A percentile compares a stretch with the other conserved stretches of the same genome.
These are phyloP conservation scores for Pelagophyceae sp. DNA, from an alignment of 352 stramenopile species.

Conservation along the genomic window DNA sequence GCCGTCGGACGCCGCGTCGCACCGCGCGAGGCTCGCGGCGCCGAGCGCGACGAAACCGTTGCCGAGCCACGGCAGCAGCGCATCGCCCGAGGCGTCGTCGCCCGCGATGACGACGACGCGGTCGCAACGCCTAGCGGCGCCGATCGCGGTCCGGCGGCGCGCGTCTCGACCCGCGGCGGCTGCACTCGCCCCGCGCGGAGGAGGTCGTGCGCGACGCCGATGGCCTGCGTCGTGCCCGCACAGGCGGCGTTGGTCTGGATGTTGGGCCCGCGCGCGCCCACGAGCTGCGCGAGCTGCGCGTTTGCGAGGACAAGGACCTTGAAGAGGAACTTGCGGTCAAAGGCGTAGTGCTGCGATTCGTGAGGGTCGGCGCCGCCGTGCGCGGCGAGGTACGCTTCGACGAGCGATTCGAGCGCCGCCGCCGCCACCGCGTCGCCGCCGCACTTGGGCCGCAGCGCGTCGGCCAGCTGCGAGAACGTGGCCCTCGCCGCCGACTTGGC, in stretches of 20 bases:
- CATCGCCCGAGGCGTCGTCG: slow-evolving; percentile 75
- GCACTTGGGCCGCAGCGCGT: not conserved
- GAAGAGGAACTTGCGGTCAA: slow-evolving; percentile 95
- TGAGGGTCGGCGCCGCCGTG: not conserved
- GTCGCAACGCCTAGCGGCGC: too few species aligned
- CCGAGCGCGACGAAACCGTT: slow-evolving; percentile 85
- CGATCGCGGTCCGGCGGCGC: too few species aligned
- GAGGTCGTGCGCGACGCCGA: slow-evolving; percentile 87
- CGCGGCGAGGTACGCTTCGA: not conserved
- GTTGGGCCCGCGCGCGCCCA: slow-evolving; percentile 81
- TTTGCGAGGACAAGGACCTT: slow-evolving; percentile 86
- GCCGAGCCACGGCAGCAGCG: slow-evolving; percentile 82
- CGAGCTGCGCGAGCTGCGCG: slow-evolving; percentile 87
- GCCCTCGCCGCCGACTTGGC: slow-evolving; percentile 12
- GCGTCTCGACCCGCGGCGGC: too few species aligned
- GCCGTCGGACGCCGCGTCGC: too few species aligned
- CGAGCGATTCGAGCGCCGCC: not conserved
- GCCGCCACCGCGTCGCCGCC: not conserved
- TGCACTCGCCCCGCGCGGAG: slow-evolving; percentile 71
- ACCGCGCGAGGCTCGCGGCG: slow-evolving; percentile 70
- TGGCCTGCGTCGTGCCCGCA: slow-evolving; percentile 77
- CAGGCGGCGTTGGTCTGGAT: slow-evolving; percentile 91
- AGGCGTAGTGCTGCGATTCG: slow-evolving; percentile 24
- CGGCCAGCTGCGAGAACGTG: not conserved
- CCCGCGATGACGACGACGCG: slow-evolving; percentile 86